phyloP scores from a whole-genome alignment of 2,329 filamentous ascomycete species.

The Saccharata proteae region DNA sequence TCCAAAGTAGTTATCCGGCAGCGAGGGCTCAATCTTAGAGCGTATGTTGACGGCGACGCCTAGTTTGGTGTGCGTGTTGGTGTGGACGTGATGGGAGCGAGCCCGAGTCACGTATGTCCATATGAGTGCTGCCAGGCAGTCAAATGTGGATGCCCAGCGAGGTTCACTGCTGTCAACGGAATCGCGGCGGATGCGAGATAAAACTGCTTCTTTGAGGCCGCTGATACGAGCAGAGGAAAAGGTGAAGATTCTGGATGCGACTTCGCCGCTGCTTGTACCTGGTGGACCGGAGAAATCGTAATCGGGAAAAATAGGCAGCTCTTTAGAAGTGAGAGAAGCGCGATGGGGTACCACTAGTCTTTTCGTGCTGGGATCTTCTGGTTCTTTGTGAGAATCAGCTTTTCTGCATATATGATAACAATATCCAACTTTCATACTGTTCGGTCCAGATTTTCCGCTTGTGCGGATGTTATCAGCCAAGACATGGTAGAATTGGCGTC shows the following conservation, averaged over 20 bases:
- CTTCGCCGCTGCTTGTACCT: too few relatives aligned
- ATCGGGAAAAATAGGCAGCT: too few relatives aligned
- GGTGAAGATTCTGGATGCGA: slow-evolving; percentile 1
- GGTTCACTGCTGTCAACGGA: too few relatives aligned
- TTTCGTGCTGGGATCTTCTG: too few relatives aligned
- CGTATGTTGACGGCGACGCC: background rate
- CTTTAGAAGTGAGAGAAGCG: too few relatives aligned
- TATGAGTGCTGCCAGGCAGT: background rate
- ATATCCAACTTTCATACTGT: too few relatives aligned
- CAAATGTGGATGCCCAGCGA: background rate
- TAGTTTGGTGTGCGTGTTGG: background rate
- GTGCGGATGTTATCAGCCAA: background rate
- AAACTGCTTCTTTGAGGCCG: background rate
- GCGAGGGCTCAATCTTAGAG: background rate
- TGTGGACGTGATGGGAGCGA: background rate
- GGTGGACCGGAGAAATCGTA: too few relatives aligned
- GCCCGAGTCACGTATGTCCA: slow-evolving; percentile 1
- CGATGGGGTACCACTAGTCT: too few relatives aligned
- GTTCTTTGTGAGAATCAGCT: too few relatives aligned
- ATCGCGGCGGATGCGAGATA: background rate
- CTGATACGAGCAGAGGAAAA: background rate
- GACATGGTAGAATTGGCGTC: background rate
- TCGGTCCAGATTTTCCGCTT: too few relatives aligned
- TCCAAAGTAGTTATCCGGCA: background rate
- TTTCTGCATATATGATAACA: too few relatives aligned